Conservation (phyloP, 352 stramenopile species). For the Discostella stelligera region DNA sequence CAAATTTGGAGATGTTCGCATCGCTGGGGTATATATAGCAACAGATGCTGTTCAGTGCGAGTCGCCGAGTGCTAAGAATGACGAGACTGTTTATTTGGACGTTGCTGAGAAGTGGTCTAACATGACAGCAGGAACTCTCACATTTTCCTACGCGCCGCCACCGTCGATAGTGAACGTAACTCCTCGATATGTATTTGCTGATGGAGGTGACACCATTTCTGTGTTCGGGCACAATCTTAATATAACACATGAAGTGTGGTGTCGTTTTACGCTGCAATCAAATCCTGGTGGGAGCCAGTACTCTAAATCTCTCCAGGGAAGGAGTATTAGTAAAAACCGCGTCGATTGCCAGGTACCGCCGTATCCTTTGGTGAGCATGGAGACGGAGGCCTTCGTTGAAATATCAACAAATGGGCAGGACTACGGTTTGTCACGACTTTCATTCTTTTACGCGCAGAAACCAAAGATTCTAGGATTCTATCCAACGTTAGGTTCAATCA, state of each 20-base stretch:
- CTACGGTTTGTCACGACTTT: conserved; percentile 43
- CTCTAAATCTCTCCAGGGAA: conserved; percentile 32
- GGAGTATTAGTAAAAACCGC: conserved; percentile 21
- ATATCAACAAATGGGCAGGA: conserved; percentile 59
- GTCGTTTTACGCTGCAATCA: conserved; percentile 40
- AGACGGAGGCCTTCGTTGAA: conserved; percentile 47
- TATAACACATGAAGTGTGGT: conserved; percentile 39
- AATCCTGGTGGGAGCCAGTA: conserved; percentile 4
- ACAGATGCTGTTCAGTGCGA: conserved; percentile 44
- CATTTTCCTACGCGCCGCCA: conserved; percentile 42
- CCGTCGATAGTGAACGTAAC: conserved; percentile 25
- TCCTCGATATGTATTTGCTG: conserved; percentile 39
- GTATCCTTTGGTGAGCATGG: conserved; percentile 16
- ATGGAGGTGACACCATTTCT: conserved; percentile 43
- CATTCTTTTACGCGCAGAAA: conserved; percentile 44
- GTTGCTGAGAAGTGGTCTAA: conserved; percentile 43
- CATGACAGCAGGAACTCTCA: conserved; percentile 28
- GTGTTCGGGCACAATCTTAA: conserved; percentile 43
- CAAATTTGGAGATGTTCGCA: conserved; percentile 81
- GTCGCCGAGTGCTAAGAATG: conserved; percentile 21
- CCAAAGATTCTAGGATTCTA: conserved; percentile 42
- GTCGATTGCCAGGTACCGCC: conserved; percentile 35
- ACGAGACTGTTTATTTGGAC: conserved; percentile 28
- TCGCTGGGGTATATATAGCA: conserved; percentile 28
- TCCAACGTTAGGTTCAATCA: conserved; percentile 52